Evolutionary conservation across 352 stramenopile species (phyloP).

Genomic region (Pythium sukuiense): DNA sequence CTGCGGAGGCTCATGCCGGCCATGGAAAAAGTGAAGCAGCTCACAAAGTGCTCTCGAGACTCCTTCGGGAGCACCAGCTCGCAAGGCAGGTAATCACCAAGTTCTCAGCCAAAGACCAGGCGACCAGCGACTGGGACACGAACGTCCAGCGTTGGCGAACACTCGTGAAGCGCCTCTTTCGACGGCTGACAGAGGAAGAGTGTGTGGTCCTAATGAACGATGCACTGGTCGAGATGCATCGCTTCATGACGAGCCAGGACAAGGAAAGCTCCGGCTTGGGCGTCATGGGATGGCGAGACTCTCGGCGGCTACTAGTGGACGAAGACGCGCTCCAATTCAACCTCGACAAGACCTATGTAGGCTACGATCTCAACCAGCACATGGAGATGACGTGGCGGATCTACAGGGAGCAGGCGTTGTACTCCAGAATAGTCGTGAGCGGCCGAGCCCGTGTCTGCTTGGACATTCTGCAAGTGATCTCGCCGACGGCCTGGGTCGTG

Average conservation of each 20-base stretch:
- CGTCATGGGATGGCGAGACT: not conserved
- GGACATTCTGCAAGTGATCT: not conserved
- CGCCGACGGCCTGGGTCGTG: conserved; percentile 2
- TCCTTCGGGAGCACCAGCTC: not conserved
- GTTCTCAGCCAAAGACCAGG: not conserved
- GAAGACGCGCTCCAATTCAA: not conserved
- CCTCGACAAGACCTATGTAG: not conserved
- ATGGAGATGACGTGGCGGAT: not conserved
- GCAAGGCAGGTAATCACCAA: not conserved
- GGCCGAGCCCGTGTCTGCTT: not conserved
- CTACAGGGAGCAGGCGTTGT: not conserved
- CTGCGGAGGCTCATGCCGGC: not conserved
- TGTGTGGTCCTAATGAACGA: not conserved
- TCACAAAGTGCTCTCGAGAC: not conserved
- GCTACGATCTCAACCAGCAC: not conserved
- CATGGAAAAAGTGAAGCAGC: not conserved
- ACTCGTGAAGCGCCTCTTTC: not conserved
- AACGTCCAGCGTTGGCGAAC: not conserved
- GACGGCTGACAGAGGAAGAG: not conserved
- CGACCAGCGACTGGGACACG: not conserved
- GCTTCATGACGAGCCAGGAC: not conserved
- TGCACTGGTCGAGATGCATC: not conserved
- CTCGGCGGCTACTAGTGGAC: not conserved
- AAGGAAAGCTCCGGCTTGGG: not conserved
- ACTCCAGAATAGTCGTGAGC: not conserved